Conservation (phyloP, 2,329 filamentous ascomycete genomes). For the Aaosphaeria arxii region DNA sequence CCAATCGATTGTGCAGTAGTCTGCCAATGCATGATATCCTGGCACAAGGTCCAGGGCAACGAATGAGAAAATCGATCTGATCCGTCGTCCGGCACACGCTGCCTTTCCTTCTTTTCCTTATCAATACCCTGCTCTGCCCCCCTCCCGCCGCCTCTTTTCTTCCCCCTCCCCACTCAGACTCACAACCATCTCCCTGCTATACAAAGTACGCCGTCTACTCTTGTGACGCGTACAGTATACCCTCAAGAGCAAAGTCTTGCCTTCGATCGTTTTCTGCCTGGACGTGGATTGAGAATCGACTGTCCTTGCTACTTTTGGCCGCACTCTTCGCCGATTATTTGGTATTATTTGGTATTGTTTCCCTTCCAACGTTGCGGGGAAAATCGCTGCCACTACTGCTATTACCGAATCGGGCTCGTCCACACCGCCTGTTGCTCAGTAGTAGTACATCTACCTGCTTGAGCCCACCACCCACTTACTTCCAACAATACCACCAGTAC, state of each 20-base stretch:
- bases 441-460: too few relatives aligned
- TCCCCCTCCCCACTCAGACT: slow-evolving; percentile 1
- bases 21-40: too few relatives aligned
- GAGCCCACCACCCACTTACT: slow-evolving; percentile 37
- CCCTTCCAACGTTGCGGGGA: background rate
- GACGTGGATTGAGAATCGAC: slow-evolving; percentile 4
- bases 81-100: too few relatives aligned
- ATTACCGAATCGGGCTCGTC: slow-evolving; percentile 33
- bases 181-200: slow-evolving; percentile 1
- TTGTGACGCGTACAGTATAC: background rate
- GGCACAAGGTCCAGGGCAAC: too few relatives aligned
- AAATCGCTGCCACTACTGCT: slow-evolving; percentile 9
- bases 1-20: too few relatives aligned
- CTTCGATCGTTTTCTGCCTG: slow-evolving; percentile 4
- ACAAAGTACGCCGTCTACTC: slow-evolving; percentile 1
- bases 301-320: background rate
- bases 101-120: background rate
- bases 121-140: background rate
- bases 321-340: slow-evolving; percentile 4
- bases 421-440: slow-evolving; percentile 35
- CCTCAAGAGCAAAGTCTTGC: background rate
- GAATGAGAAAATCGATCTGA: too few relatives aligned
- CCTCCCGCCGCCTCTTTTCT: background rate
- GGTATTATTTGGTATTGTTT: slow-evolving; percentile 7
- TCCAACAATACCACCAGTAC: slow-evolving; percentile 35